Evolutionary conservation across 257 asterid genomes (phyloP).

Genomic region (Solanum neorickii): DNA sequence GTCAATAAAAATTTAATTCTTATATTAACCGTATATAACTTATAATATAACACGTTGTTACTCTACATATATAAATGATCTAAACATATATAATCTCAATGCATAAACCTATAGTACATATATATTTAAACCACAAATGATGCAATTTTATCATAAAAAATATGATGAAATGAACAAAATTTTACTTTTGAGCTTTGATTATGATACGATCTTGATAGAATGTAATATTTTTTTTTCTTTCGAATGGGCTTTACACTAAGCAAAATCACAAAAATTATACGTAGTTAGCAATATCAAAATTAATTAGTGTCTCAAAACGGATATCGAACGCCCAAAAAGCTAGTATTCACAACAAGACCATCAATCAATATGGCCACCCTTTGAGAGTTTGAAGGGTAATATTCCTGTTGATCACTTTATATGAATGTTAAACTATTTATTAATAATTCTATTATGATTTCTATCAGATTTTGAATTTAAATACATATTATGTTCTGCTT

Average conservation of each 20-base stretch:
- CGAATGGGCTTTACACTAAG: neutral
- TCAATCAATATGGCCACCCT: neutral
- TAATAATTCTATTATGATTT: neutral
- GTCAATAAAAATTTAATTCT: neutral
- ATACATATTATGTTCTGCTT: neutral
- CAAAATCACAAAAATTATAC: too few relatives aligned
- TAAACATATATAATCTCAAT: too few relatives aligned
- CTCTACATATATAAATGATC: too few relatives aligned
- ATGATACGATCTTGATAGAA: neutral
- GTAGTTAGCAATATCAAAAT: too few relatives aligned
- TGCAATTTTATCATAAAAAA: neutral
- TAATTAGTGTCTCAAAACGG: neutral
- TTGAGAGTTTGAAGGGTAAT: neutral
- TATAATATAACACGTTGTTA: too few relatives aligned
- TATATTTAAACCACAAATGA: neutral
- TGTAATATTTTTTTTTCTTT: neutral
- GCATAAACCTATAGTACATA: neutral
- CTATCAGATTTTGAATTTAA: neutral
- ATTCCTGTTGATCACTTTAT: neutral
- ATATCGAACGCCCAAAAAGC: neutral
- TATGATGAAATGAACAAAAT: neutral
- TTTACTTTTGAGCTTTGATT: fast-evolving
- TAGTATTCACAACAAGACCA: neutral
- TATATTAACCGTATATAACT: too few relatives aligned
- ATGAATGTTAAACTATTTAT: neutral